Evolutionary conservation across 495 filamentous ascomycete species (phyloP).

Genomic region (Margaritispora aquatica): DNA sequence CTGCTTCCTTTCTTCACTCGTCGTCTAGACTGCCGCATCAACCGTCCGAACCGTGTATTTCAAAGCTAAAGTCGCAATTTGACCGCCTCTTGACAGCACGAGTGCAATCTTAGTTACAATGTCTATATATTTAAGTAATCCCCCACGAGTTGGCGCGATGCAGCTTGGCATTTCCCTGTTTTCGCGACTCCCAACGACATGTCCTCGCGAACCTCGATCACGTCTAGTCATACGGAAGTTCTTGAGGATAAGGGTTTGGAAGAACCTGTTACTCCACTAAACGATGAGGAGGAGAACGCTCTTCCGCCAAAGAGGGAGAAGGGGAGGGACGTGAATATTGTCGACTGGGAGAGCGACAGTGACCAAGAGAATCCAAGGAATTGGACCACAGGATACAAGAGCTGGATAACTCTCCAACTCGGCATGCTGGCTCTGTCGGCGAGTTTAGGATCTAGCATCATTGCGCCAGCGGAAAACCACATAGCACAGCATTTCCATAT

Average conservation of each 20-base stretch:
- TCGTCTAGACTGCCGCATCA: background rate
- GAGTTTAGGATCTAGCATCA: conserved; percentile 43
- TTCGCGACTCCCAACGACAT: background rate
- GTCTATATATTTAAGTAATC: background rate
- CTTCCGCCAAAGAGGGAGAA: conserved; percentile 2
- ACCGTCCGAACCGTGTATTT: background rate
- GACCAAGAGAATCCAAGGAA: conserved; percentile 41
- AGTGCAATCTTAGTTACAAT: background rate
- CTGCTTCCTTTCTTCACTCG: background rate
- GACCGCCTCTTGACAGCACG: background rate
- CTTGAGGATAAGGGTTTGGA: background rate
- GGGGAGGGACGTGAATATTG: conserved; percentile 15
- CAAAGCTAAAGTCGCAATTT: background rate
- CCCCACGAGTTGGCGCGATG: background rate
- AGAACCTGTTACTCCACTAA: conserved; percentile 7
- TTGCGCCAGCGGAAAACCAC: conserved; percentile 36
- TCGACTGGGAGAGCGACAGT: conserved; percentile 19
- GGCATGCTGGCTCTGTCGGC: conserved; percentile 43
- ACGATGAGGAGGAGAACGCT: conserved; percentile 17
- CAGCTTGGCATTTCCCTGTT: background rate
- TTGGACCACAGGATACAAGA: conserved; percentile 37
- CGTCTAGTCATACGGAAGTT: background rate
- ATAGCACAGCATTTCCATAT: conserved; percentile 32
- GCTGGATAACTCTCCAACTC: conserved; percentile 43
- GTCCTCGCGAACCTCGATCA: background rate